Conservation (phyloP, 164 flowering plant genomes). For the Aristolochia contorta region DNA sequence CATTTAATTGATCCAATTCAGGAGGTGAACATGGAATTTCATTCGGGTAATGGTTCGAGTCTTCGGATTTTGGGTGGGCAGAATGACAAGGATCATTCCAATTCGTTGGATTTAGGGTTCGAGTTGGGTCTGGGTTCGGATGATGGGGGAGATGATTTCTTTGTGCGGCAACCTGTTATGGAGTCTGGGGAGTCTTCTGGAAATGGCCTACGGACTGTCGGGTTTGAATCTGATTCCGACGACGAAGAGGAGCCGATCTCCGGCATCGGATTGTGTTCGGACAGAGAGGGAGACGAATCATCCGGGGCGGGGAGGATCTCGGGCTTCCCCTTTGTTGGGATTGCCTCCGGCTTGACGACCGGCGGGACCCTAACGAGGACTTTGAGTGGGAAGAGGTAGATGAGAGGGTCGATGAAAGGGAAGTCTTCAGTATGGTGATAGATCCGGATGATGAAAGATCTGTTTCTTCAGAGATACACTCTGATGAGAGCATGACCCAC, state of each 20-base stretch:
- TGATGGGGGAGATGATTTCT: constrained; percentile 26
- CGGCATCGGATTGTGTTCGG: constrained; percentile 25
- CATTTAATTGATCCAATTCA: constrained; percentile 4
- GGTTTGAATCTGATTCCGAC: constrained; percentile 37
- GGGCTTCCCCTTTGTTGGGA: constrained; percentile 52
- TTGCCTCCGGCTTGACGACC: constrained; percentile 54
- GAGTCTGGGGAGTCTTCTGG: constrained; percentile 17
- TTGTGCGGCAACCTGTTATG: constrained; percentile 14
- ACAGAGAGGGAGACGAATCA: constrained; percentile 17
- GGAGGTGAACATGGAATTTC: too few species aligned
- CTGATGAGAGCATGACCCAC: constrained; percentile 3
- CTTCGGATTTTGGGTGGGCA: constrained; percentile 21
- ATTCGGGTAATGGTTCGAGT: constrained; percentile 2
- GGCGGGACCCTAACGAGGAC: constrained; percentile 31
- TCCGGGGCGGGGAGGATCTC: constrained; percentile 13
- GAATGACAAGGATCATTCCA: neutral
- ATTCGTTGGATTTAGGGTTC: constrained; percentile 22
- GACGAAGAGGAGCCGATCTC: constrained; percentile 13
- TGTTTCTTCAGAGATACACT: constrained; percentile 14
- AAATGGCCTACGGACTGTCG: constrained; percentile 18
- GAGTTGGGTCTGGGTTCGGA: constrained; percentile 12
- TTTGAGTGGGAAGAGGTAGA: constrained; percentile 88
- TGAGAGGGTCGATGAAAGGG: constrained; percentile 44
- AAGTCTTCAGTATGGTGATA: constrained; percentile 30
- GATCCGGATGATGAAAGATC: constrained; percentile 30